A percentile compares a stretch with the other conserved stretches of the same genome.
phyloP scores from a whole-genome alignment of 2,329 filamentous ascomycete genomes.

The Cladophialophora bantiana region DNA sequence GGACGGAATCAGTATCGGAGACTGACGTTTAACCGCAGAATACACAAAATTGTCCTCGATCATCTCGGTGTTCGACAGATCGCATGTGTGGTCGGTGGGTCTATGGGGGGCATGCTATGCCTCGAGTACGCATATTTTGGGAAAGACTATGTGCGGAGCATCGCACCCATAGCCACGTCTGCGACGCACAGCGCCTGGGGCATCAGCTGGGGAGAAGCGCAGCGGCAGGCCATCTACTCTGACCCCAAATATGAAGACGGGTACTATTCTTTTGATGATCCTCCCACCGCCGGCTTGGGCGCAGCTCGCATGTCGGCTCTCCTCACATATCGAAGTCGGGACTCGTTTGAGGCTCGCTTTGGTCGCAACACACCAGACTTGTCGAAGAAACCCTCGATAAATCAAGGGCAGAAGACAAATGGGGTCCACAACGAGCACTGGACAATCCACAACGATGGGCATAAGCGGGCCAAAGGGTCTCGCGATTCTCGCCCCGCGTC shows the following conservation, averaged over 20 bases:
- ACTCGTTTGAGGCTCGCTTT: slow-evolving; percentile 96
- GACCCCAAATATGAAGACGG: slow-evolving; percentile 98
- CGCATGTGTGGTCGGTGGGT: slow-evolving; percentile 63
- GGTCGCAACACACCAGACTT: slow-evolving; percentile 91
- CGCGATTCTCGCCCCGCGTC: slow-evolving; percentile 47
- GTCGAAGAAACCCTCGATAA: slow-evolving; percentile 79
- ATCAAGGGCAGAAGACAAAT: slow-evolving; percentile 51
- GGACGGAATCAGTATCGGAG: not conserved
- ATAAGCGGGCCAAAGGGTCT: slow-evolving; percentile 68
- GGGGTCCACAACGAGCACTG: slow-evolving; percentile 76
- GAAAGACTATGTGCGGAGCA: slow-evolving; percentile 62
- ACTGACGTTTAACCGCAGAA: slow-evolving; percentile 45
- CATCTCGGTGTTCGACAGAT: slow-evolving; percentile 61
- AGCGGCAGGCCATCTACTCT: slow-evolving; percentile 79
- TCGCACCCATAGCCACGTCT: slow-evolving; percentile 64
- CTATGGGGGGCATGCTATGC: slow-evolving; percentile 66
- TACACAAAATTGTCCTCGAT: slow-evolving; percentile 63
- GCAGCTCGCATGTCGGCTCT: slow-evolving; percentile 97
- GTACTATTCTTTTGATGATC: slow-evolving; percentile 88
- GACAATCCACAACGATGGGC: slow-evolving; percentile 83
- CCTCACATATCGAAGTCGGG: slow-evolving; percentile 92
- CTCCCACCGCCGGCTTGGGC: slow-evolving; percentile 83
- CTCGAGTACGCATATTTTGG: slow-evolving; percentile 74
- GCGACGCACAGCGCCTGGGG: slow-evolving; percentile 65
- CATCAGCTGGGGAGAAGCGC: slow-evolving; percentile 66